A percentile compares a stretch with the other conserved stretches of the same genome.
Conservation (phyloP, 768 basidiomycete genomes). For the Obba rivulosa region DNA sequence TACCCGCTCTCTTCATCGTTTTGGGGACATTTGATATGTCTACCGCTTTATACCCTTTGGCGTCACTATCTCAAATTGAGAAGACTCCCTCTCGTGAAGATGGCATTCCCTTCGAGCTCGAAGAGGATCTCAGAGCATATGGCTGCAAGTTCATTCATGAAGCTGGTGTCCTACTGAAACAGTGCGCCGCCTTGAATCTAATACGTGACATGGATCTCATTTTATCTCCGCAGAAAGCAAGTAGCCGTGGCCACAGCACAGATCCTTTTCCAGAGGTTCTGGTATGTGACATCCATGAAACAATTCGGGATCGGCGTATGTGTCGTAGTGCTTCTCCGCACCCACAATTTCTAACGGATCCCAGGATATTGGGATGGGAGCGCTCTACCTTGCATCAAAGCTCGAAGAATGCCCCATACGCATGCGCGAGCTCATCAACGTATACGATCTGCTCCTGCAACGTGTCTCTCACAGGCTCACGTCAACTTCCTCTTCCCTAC, state of each 20-base stretch:
- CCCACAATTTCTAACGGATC: background rate
- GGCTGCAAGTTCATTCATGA: constrained; percentile 95
- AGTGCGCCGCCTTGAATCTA: constrained; percentile 45
- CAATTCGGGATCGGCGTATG: constrained; percentile 90
- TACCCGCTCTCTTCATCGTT: background rate
- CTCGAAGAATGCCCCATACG: constrained; percentile 88
- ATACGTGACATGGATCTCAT: too few relatives aligned
- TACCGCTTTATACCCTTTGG: constrained; percentile 64
- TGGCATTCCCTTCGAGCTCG: constrained; percentile 74
- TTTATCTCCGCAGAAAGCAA: constrained; percentile 63
- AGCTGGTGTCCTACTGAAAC: constrained; percentile 84
- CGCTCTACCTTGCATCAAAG: constrained; percentile 59
- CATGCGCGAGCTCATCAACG: constrained; percentile 92
- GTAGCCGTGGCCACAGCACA: constrained; percentile 96
- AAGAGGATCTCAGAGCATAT: constrained; percentile 83
- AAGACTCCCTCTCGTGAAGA: constrained; percentile 78
- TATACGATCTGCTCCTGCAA: constrained; percentile 86
- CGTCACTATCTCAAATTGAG: constrained; percentile 72
- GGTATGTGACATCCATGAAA: constrained; percentile 92
- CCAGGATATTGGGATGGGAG: constrained; percentile 51
- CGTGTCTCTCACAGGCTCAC: constrained; percentile 48
- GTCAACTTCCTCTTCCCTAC: constrained; percentile 30
- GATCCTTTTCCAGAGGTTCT: constrained; percentile 94
- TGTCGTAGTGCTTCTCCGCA: constrained; percentile 4
- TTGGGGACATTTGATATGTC: constrained; percentile 14